A percentile compares a stretch with the other conserved stretches of the same genome.
Conservation (phyloP, 176 grass and related monocot species). For the Leersia perrieri region DNA sequence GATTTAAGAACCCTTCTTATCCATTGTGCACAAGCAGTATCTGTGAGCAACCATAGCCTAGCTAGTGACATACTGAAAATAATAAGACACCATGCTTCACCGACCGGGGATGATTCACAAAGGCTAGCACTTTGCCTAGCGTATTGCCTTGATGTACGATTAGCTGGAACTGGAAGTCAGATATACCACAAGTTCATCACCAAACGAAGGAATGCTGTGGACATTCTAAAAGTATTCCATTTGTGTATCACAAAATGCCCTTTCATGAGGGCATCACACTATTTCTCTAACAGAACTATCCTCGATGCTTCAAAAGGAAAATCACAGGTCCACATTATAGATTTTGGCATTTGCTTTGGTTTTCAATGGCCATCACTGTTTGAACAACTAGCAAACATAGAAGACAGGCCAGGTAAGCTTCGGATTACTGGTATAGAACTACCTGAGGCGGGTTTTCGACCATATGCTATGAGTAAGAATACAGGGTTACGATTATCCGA, state of each 20-base stretch:
- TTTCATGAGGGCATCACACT: constrained; percentile 41
- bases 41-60: constrained; percentile 36
- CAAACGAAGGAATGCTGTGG: constrained; percentile 4
- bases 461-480: constrained; percentile 25
- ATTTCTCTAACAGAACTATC: constrained; percentile 58
- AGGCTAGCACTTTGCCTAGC: constrained; percentile 56
- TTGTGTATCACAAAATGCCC: constrained; percentile 30
- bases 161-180: constrained; percentile 57
- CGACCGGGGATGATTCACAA: constrained; percentile 46
- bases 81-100: constrained; percentile 47
- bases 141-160: constrained; percentile 50
- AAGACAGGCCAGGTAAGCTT: constrained; percentile 44
- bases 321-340: constrained; percentile 60
- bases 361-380: constrained; percentile 78
- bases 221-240: constrained; percentile 36
- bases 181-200: constrained; percentile 27
- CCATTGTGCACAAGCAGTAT: constrained; percentile 54
- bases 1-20: constrained; percentile 57
- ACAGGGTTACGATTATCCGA: constrained; percentile 40
- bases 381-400: constrained; percentile 39
- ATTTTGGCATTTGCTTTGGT: constrained; percentile 68
- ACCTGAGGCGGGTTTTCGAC: constrained; percentile 52
- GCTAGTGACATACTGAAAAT: constrained; percentile 37
- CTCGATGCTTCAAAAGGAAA: constrained; percentile 37
- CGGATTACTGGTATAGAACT: constrained; percentile 66